Evolutionary conservation across 345 rosid genomes (phyloP).

Genomic region (Schrenkiella parvula): DNA sequence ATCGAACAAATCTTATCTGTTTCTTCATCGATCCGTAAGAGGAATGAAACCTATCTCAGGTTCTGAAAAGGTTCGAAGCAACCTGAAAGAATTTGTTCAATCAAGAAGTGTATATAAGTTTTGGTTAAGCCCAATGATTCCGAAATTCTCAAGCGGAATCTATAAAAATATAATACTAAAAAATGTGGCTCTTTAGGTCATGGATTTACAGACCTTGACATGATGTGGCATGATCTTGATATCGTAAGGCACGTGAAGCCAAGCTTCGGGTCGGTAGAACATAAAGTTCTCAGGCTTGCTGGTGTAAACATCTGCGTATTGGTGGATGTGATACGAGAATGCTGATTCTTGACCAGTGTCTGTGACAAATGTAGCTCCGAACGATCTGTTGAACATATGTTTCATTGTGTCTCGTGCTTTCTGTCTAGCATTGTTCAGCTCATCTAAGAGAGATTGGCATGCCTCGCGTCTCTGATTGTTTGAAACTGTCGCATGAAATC

Average conservation of each 20-base stretch:
- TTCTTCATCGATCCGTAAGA: neutral
- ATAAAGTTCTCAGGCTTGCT: conserved; percentile 92
- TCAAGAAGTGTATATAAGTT: neutral
- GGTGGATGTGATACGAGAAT: conserved; percentile 93
- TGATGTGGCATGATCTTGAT: conserved; percentile 98
- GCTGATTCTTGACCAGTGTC: conserved; percentile 95
- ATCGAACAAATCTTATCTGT: neutral
- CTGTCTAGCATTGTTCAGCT: conserved; percentile 72
- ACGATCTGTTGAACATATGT: conserved; percentile 82
- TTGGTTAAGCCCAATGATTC: neutral
- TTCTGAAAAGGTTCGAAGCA: conserved; percentile 52
- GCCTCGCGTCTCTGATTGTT: conserved; percentile 46
- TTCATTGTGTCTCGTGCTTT: conserved; percentile 71
- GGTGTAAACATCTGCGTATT: conserved; percentile 86
- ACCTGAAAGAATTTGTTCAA: conserved; percentile 41
- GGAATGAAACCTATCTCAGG: conserved; percentile 17
- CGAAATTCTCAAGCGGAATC: neutral
- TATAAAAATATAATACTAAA: neutral
- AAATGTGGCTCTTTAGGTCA: neutral
- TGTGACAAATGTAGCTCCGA: conserved; percentile 93
- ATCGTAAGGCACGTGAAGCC: conserved; percentile 89
- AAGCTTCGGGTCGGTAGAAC: conserved; percentile 76
- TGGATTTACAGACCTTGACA: conserved; percentile 53
- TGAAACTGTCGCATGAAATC: conserved; percentile 54
- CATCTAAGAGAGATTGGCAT: conserved; percentile 53